Conservation (phyloP, 139 green algal genomes). For the Micractinium conductrix region DNA sequence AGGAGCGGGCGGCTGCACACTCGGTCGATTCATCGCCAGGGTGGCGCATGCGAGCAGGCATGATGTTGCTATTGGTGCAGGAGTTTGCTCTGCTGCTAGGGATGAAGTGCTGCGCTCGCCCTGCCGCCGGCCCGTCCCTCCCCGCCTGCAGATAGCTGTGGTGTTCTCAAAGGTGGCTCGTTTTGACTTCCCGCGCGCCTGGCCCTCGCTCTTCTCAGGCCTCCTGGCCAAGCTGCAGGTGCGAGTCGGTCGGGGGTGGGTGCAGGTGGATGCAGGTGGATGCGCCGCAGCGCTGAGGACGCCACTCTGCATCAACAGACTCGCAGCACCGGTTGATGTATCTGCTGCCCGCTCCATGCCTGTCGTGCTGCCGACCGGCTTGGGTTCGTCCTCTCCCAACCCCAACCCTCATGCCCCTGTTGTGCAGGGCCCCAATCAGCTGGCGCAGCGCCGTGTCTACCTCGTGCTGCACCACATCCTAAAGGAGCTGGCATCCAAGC, state of each 20-base stretch:
- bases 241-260: not conserved
- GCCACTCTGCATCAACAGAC: not conserved
- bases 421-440: conserved; percentile 19
- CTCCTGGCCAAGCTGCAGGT: conserved; percentile 61
- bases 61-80: no score
- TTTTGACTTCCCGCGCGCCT: conserved; percentile 86
- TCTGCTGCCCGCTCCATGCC: not conserved
- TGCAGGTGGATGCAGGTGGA: not conserved
- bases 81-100: no score
- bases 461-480: conserved; percentile 92
- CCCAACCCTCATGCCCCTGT: not conserved
- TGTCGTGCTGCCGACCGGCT: not conserved
- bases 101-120: no score
- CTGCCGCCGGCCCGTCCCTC: no score
- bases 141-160: conserved; percentile 81
- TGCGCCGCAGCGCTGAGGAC: not conserved
- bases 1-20: no score
- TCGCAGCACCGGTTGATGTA: not conserved
- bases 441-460: conserved; percentile 69
- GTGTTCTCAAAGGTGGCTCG: conserved; percentile 88
- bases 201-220: conserved; percentile 83
- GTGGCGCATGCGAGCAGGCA: no score
- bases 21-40: no score
- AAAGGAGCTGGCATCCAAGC: conserved; percentile 96
- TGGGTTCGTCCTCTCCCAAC: conserved; percentile 15